A percentile compares a stretch with the other conserved stretches of the same genome.
These are phyloP conservation scores for Punctularia strigosozonata DNA, from an alignment of 768 basidiomycete species.

Conservation along the genomic window DNA sequence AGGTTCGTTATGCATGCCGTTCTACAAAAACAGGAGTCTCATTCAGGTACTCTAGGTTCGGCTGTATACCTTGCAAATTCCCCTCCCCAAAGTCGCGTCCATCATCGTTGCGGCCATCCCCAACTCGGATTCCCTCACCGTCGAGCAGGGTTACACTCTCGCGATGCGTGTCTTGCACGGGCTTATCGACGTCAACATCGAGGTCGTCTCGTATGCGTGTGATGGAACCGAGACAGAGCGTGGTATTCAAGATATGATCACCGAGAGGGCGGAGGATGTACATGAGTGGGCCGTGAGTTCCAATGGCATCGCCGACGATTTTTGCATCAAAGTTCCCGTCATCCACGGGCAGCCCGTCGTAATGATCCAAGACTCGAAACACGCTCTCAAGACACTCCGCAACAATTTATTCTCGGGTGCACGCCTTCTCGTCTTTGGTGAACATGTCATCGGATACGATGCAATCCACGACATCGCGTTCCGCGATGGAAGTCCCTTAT, in stretches of 20 bases:
- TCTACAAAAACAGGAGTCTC: background rate
- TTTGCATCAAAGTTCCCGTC: slow-evolving; percentile 6
- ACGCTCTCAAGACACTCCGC: slow-evolving; percentile 20
- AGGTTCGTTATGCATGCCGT: slow-evolving; percentile 11
- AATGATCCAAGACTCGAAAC: slow-evolving; percentile 25
- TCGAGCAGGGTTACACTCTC: slow-evolving; percentile 8
- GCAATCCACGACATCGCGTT: slow-evolving; percentile 12
- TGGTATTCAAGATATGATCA: slow-evolving; percentile 12
- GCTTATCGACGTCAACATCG: slow-evolving; percentile 12
- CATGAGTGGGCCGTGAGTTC: background rate
- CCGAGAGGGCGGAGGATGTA: background rate
- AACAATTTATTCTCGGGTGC: slow-evolving; percentile 26
- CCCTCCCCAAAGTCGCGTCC: slow-evolving; percentile 19
- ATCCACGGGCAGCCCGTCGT: slow-evolving; percentile 12
- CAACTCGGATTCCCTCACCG: slow-evolving; percentile 13
- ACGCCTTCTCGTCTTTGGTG: slow-evolving; percentile 13
- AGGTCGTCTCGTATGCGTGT: slow-evolving; percentile 20
- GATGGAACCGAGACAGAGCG: slow-evolving; percentile 25
- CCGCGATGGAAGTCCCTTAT: slow-evolving; percentile 12
- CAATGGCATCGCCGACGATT: slow-evolving; percentile 1
- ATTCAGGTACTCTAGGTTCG: slow-evolving; percentile 17
- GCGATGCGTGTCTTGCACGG: slow-evolving; percentile 14
- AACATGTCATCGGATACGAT: slow-evolving; percentile 9
- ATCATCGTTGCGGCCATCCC: slow-evolving; percentile 23
- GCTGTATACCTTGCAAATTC: slow-evolving; percentile 21